These are phyloP conservation scores for Primulina huaijiensis DNA, from an alignment of 257 asterid genomes.

Conservation along the genomic window DNA sequence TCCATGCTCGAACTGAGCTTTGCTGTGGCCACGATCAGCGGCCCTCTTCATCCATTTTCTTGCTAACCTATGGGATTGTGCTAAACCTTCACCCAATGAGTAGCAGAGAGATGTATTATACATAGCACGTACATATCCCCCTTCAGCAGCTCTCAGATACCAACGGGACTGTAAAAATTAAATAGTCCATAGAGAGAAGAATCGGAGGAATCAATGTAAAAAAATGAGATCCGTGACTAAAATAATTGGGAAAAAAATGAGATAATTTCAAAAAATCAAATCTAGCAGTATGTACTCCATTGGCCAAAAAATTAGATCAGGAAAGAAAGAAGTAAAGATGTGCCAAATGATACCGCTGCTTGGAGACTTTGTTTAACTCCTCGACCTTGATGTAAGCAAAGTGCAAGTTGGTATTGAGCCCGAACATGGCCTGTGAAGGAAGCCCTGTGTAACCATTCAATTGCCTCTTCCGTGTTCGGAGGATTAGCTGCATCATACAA, in stretches of 20 bases:
- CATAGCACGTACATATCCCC: conserved; percentile 94
- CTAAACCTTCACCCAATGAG: conserved; percentile 72
- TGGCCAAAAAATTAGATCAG: conserved; percentile 9
- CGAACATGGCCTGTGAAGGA: conserved; percentile 78
- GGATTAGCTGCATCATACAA: conserved; percentile 54
- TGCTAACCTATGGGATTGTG: conserved; percentile 56
- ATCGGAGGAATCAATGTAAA: neutral
- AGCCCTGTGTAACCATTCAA: conserved; percentile 68
- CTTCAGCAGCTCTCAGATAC: conserved; percentile 87
- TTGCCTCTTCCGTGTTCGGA: conserved; percentile 56
- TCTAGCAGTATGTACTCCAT: neutral
- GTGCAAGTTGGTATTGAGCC: conserved; percentile 93
- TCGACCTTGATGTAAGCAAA: conserved; percentile 83
- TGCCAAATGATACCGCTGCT: conserved; percentile 56
- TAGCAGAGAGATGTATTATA: conserved; percentile 79
- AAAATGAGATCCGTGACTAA: too few species aligned
- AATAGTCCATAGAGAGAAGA: neutral
- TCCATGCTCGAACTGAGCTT: conserved; percentile 91
- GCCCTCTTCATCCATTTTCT: conserved; percentile 97
- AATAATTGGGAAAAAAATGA: neutral
- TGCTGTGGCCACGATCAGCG: conserved; percentile 88
- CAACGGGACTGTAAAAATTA: conserved; percentile 59
- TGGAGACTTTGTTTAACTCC: conserved; percentile 50
- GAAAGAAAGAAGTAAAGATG: conserved; percentile 5
- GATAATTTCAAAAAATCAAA: neutral